These are phyloP conservation scores for Thuja plicata DNA, from an alignment of 83 land plant species.

Conservation along the genomic window DNA sequence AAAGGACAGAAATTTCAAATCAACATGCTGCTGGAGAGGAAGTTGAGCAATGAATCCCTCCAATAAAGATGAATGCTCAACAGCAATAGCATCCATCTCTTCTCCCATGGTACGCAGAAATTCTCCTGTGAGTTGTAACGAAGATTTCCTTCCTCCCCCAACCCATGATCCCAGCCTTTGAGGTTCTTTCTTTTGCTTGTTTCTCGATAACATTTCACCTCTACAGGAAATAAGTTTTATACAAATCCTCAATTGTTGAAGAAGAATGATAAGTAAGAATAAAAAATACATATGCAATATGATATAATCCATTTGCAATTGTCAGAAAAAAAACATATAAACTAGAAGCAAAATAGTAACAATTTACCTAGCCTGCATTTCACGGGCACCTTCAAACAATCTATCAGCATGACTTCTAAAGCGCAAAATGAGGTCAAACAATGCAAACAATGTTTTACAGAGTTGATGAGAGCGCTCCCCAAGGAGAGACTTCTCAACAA, in stretches of 20 bases:
- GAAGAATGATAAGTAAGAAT: too few species aligned
- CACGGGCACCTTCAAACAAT: slow-evolving; percentile 83
- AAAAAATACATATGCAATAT: background rate
- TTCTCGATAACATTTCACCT: slow-evolving; percentile 39
- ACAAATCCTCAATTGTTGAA: background rate
- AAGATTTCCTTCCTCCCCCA: slow-evolving; percentile 62
- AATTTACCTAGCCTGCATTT: slow-evolving; percentile 82
- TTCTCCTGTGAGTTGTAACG: slow-evolving; percentile 66
- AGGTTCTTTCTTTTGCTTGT: slow-evolving; percentile 29
- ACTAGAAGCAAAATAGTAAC: background rate
- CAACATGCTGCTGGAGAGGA: slow-evolving; percentile 94
- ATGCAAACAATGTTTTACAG: slow-evolving; percentile 66
- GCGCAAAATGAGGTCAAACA: slow-evolving; percentile 89
- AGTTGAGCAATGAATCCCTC: slow-evolving; percentile 88
- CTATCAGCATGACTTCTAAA: slow-evolving; percentile 89
- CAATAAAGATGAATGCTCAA: slow-evolving; percentile 78
- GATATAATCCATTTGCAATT: background rate
- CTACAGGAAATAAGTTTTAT: slow-evolving; percentile 16
- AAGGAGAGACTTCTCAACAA: slow-evolving; percentile 93
- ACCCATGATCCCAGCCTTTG: slow-evolving; percentile 48
- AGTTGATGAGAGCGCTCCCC: slow-evolving; percentile 85
- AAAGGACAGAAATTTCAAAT: slow-evolving; percentile 93
- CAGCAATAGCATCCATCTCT: slow-evolving; percentile 82
- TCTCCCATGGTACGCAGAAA: slow-evolving; percentile 73
- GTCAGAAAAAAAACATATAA: background rate